Percentiles rank a stretch among this genome's conserved stretches.
Evolutionary conservation across 2,329 filamentous ascomycete genomes (phyloP).

Genomic region (Exophiala calicioides): DNA sequence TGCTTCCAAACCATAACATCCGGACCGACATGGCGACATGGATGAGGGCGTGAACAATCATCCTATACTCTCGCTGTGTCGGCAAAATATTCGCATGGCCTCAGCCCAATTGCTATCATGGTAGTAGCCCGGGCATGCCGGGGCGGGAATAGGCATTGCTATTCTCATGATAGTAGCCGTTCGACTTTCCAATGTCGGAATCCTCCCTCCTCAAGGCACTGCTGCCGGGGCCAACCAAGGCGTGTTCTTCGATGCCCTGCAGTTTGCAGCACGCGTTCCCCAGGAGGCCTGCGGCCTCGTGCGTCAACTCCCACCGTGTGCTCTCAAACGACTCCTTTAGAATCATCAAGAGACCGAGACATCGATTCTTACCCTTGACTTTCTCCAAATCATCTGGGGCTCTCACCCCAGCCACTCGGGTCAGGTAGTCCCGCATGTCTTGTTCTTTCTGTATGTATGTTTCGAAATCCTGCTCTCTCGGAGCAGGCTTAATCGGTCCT

Average conservation of each 20-base stretch:
- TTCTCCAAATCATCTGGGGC: conserved; percentile 76
- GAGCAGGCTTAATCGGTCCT: conserved; percentile 63
- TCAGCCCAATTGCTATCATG: too few species aligned
- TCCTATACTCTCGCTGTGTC: conserved; percentile 18
- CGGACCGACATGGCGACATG: too few species aligned
- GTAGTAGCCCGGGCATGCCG: too few species aligned
- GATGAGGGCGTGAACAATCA: too few species aligned
- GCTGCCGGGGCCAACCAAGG: conserved; percentile 14
- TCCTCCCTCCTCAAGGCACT: conserved; percentile 11
- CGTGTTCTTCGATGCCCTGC: conserved; percentile 28
- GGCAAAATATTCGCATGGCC: too few species aligned
- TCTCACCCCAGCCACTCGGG: conserved; percentile 68
- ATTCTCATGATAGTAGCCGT: conserved; percentile 5
- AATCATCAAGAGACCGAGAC: conserved; percentile 76
- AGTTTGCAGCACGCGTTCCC: conserved; percentile 75
- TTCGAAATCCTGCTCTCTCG: conserved; percentile 52
- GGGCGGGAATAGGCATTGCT: conserved; percentile 4
- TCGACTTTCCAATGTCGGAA: conserved; percentile 4
- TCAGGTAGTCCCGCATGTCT: conserved; percentile 79
- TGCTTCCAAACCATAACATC: too few species aligned
- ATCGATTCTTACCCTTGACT: conserved; percentile 76
- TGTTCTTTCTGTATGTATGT: conserved; percentile 66
- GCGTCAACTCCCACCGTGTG: conserved; percentile 86
- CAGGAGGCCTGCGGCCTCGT: conserved; percentile 79
- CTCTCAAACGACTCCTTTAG: conserved; percentile 78